Conservation (phyloP, 176 grass and related monocot genomes). For the Oryza glaberrima region DNA sequence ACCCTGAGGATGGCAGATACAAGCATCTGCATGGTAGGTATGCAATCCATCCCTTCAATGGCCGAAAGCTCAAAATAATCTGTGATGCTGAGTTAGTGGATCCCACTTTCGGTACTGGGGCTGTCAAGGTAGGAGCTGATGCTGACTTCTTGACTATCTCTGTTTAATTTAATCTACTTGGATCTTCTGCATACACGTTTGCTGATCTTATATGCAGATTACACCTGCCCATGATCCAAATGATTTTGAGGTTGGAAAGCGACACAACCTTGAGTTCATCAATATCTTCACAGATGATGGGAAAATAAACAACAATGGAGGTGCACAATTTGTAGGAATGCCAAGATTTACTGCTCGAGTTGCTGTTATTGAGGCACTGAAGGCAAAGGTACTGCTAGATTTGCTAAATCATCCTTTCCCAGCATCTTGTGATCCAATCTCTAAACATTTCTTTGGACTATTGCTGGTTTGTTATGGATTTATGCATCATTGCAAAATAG, state of each 20-base stretch:
- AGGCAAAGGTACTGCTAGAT: background rate
- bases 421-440: background rate
- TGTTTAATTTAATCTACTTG: background rate
- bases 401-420: background rate
- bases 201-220: background rate
- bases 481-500: background rate
- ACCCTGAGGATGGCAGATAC: background rate
- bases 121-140: background rate
- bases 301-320: background rate
- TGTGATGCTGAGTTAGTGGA: background rate
- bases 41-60: background rate
- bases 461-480: background rate
- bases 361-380: background rate
- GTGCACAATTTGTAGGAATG: background rate
- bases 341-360: background rate
- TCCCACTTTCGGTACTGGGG: background rate
- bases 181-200: background rate
- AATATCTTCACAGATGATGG: slow-evolving; percentile 3
- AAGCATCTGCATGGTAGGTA: background rate
- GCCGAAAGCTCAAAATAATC: slow-evolving; percentile 2
- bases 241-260: slow-evolving; percentile 5
- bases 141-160: background rate
- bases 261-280: background rate
- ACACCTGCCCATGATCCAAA: background rate
- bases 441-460: background rate